A percentile compares a stretch with the other conserved stretches of the same genome.
These are phyloP conservation scores for Amaranthus hypochondriacus DNA, from an alignment of 148 eudicot species.

Conservation along the genomic window DNA sequence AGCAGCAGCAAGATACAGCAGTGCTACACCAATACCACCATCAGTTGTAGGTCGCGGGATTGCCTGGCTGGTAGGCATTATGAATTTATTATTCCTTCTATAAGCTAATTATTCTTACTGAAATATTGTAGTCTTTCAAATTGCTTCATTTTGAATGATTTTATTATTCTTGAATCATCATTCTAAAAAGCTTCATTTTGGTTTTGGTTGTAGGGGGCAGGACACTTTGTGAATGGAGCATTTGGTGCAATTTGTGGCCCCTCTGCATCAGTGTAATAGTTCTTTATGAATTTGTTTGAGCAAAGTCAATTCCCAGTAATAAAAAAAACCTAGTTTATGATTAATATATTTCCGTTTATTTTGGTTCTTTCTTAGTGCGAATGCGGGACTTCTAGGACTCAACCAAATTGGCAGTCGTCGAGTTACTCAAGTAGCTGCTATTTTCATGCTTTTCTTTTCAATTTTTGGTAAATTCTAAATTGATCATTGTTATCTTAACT, in stretches of 20 bases:
- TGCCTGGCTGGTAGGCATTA: constrained; percentile 69
- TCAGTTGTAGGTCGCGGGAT: constrained; percentile 71
- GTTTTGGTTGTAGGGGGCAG: constrained; percentile 50
- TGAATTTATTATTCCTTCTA: neutral
- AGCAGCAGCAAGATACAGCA: constrained; percentile 62
- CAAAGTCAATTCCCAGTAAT: neutral
- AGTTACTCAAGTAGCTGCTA: constrained; percentile 70
- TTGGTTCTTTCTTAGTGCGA: constrained; percentile 47
- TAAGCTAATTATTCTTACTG: no score
- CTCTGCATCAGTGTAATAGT: constrained; percentile 78
- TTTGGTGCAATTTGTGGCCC: constrained; percentile 71
- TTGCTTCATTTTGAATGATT: neutral
- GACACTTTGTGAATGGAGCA: constrained; percentile 63
- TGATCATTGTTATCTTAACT: neutral
- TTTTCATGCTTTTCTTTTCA: constrained; percentile 86
- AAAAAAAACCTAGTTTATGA: neutral
- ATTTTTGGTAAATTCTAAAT: constrained; percentile 51
- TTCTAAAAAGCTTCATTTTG: neutral
- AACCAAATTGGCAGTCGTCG: constrained; percentile 83
- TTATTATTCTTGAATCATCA: neutral
- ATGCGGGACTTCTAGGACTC: constrained; percentile 74
- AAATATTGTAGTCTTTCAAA: no score
- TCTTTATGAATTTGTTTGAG: neutral
- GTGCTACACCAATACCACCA: constrained; percentile 81
- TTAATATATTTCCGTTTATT: neutral